Conservation (phyloP, 306 rosid genomes). For the Cyclanthera cordifolia region DNA sequence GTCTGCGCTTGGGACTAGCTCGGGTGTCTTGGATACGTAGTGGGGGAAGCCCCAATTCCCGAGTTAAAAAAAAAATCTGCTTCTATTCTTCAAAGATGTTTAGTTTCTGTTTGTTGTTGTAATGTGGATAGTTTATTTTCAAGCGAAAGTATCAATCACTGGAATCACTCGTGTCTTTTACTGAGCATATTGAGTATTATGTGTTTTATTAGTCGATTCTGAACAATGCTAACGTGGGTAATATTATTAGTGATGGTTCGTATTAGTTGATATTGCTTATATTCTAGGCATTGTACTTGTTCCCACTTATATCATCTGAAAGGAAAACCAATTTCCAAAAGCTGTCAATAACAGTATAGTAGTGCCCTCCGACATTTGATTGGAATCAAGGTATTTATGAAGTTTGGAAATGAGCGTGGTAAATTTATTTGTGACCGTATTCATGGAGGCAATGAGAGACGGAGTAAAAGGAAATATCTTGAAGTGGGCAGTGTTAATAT, state of each 20-base stretch:
- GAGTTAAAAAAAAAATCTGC: background rate
- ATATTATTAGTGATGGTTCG: too few relatives aligned
- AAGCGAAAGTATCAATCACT: background rate
- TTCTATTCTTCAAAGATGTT: background rate
- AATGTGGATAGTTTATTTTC: background rate
- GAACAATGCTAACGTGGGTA: background rate
- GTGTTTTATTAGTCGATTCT: background rate
- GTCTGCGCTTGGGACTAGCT: too few relatives aligned
- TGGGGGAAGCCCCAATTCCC: too few relatives aligned
- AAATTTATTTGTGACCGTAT: background rate
- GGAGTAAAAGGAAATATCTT: background rate
- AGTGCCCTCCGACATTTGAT: background rate
- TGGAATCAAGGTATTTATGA: slow-evolving; percentile 6
- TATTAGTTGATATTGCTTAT: too few relatives aligned
- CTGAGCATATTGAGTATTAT: background rate
- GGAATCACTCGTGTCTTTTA: background rate
- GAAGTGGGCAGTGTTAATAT: background rate
- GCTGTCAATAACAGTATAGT: too few relatives aligned
- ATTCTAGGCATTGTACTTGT: too few relatives aligned
- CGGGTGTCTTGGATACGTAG: too few relatives aligned
- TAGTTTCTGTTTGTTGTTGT: background rate
- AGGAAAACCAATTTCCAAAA: too few relatives aligned
- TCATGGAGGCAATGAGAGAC: background rate
- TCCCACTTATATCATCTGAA: too few relatives aligned
- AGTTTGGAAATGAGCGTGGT: background rate